phyloP scores from a whole-genome alignment of 192 early-diverging fungal genomes.

The Chytriomyces hyalinus region DNA sequence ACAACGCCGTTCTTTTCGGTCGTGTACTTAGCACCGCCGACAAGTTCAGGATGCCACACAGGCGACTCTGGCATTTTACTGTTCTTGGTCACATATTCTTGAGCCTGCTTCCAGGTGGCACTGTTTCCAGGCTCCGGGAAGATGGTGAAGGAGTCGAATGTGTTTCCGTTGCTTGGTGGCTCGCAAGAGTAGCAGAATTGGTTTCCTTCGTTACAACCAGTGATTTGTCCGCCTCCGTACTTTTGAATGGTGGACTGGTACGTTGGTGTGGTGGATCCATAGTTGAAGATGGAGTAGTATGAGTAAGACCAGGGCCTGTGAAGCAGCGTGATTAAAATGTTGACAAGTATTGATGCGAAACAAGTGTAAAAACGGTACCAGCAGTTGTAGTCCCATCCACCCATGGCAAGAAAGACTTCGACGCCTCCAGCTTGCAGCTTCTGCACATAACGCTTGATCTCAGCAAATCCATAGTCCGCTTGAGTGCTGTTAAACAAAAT shows the following conservation, averaged over 20 bases:
- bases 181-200: slow-evolving; percentile 22
- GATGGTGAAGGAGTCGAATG: slow-evolving; percentile 6
- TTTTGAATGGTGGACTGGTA: slow-evolving; percentile 20
- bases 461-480: slow-evolving; percentile 22
- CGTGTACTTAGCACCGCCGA: slow-evolving; percentile 7
- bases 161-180: slow-evolving; percentile 21
- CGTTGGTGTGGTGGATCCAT: slow-evolving; percentile 20
- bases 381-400: slow-evolving; percentile 24
- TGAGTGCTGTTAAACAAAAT: slow-evolving; percentile 6
- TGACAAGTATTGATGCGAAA: background rate
- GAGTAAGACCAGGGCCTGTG: slow-evolving; percentile 13
- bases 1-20: background rate
- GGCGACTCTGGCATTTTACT: slow-evolving; percentile 5
- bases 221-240: slow-evolving; percentile 15
- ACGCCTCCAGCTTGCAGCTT: slow-evolving; percentile 22
- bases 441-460: slow-evolving; percentile 16
- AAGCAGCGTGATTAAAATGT: background rate
- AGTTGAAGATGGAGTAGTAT: slow-evolving; percentile 11
- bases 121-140: slow-evolving; percentile 29
- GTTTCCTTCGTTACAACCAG: slow-evolving; percentile 21
- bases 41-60: slow-evolving; percentile 19
- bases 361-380: background rate
- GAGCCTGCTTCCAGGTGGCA: slow-evolving; percentile 28
- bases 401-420: slow-evolving; percentile 30
- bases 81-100: slow-evolving; percentile 15